Base-by-base conservation (phyloP, 2,329 filamentous ascomycete species). In the Aspergillus sp. region DNA sequence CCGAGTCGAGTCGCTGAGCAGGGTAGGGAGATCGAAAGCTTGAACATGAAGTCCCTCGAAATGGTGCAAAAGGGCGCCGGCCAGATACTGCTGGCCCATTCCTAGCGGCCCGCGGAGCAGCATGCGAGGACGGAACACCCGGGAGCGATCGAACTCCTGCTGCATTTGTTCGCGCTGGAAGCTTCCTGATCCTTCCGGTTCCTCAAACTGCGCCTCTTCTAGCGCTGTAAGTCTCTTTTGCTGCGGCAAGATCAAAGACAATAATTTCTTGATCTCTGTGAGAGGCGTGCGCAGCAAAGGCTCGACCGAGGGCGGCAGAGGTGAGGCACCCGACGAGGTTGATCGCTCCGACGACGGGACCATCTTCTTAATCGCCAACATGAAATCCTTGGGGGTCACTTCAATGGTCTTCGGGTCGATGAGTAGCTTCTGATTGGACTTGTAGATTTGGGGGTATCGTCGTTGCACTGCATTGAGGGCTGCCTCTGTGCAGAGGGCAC, bases 351-450 rank as follows among this genome's bases (percentile, higher is more conserved):
- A 98, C 0, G 95, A 98, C 6, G 95, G 95, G 10, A 97, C 86
- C 78, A 99, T 92, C 77, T 96, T 96, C 80, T 96, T 96, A 72
- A 97, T 88, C 0, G 94, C 96, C 13, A 97, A 85, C 90, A 96
- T 96, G 70, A 99, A 99, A 75, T 99, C 95, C 58, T 95, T 95
- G 4, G 95, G 92, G 47, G 91, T 88, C 39, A 99, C 88, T 60
- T 87, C 87, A 71, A 99, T 96, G 69, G 88, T 91, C 62, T 86
- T 85, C 0, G 93, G 89, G 68, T 97, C 88, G 59, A 99, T 95
- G 47, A 96, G 79, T 32, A 98, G 86, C 78, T 97, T 97, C 73
- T 96, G 88, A 65, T 90, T 88, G 0, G 93, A 94, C 23, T 87
- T 86, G 80, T 99, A 99, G 63, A 99, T 97, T 71, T 99, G 95